A percentile compares a stretch with the other conserved stretches of the same genome.
Evolutionary conservation across 352 stramenopile genomes (phyloP).

Genomic region (Phytophthora sp.): DNA sequence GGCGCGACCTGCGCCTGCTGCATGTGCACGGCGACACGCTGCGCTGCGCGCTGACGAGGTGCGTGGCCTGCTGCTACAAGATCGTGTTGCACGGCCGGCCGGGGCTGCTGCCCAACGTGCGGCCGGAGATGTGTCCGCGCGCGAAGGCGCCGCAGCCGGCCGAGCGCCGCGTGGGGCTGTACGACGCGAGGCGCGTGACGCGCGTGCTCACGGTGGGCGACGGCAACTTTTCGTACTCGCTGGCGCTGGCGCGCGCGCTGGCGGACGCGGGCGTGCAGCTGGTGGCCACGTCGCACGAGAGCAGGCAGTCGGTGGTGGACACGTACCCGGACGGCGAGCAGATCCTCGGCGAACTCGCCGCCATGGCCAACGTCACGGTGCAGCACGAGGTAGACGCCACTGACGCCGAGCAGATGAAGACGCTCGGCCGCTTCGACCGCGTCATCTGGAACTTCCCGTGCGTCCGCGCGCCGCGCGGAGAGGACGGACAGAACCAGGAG

Average conservation of each 20-base stretch:
- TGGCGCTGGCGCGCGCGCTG: conserved; percentile 84
- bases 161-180: conserved; percentile 54
- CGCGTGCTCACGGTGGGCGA: conserved; percentile 93
- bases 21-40: conserved; percentile 75
- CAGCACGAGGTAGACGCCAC: conserved; percentile 93
- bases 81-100: conserved; percentile 67
- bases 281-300: conserved; percentile 94
- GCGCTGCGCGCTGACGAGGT: conserved; percentile 69
- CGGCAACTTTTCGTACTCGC: conserved; percentile 96
- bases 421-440: conserved; percentile 84
- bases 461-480: conserved; percentile 84
- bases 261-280: conserved; percentile 49
- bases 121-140: conserved; percentile 76
- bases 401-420: conserved; percentile 71
- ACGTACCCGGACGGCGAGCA: conserved; percentile 91
- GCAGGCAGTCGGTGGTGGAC: conserved; percentile 74
- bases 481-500: conserved; percentile 97
- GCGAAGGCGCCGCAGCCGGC: neutral
- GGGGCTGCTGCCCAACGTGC: conserved; percentile 73
- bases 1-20: conserved; percentile 61
- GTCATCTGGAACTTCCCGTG: conserved; percentile 98
- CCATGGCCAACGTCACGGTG: conserved; percentile 69
- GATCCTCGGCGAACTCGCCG: conserved; percentile 79
- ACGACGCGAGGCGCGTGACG: conserved; percentile 51
- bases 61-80: conserved; percentile 90